Percentiles rank a stretch among this genome's conserved stretches.
These are phyloP conservation scores for Cutaneotrichosporon cavernicola DNA, from an alignment of 1,284 basidiomycete genomes.

Conservation along the genomic window DNA sequence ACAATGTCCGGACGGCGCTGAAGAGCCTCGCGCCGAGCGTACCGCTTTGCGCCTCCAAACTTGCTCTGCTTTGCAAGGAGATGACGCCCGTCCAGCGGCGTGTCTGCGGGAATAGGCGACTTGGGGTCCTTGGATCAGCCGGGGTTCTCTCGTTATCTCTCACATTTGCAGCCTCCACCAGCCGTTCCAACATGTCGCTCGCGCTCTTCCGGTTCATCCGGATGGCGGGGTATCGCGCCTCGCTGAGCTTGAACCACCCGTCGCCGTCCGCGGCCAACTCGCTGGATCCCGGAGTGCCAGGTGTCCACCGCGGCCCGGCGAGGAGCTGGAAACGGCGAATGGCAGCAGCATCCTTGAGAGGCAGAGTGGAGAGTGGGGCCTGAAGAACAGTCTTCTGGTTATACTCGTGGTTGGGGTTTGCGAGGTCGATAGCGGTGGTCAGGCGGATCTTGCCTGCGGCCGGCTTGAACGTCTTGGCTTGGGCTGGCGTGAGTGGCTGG, in stretches of 20 bases:
- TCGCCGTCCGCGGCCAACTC: conserved; percentile 46
- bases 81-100: conserved; percentile 76
- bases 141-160: not conserved
- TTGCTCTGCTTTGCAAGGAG: conserved; percentile 67
- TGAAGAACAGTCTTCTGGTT: conserved; percentile 67
- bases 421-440: conserved; percentile 71
- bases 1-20: conserved; percentile 38
- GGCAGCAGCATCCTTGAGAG: conserved; percentile 63
- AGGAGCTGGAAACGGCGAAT: conserved; percentile 76
- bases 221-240: conserved; percentile 73
- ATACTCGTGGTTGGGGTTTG: conserved; percentile 66
- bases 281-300: conserved; percentile 59
- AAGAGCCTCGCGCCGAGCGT: conserved; percentile 49
- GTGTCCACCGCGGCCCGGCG: conserved; percentile 78
- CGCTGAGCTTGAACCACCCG: conserved; percentile 80
- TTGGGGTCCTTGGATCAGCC: conserved; percentile 55
- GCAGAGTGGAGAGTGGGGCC: conserved; percentile 68
- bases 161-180: conserved; percentile 75
- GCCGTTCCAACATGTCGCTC: conserved; percentile 69
- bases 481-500: conserved; percentile 62
- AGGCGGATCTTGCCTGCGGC: conserved; percentile 63
- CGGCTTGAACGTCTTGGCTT: conserved; percentile 70
- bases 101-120: conserved; percentile 60
- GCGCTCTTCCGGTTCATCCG: conserved; percentile 84
- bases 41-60: conserved; percentile 61